These are phyloP conservation scores for Botrytis byssoidea DNA, from an alignment of 2,329 filamentous ascomycete species.

Conservation along the genomic window DNA sequence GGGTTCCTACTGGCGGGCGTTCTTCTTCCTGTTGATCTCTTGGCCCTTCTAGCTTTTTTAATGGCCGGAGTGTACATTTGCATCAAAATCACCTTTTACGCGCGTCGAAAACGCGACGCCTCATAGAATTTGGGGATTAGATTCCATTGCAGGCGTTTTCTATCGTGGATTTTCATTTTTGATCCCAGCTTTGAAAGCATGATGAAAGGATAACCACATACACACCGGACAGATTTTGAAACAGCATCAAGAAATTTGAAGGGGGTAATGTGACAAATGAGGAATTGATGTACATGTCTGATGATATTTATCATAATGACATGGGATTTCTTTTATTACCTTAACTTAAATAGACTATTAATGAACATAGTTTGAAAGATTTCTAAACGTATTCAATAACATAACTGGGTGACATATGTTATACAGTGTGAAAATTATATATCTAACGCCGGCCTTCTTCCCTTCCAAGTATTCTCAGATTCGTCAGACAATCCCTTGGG, in stretches of 20 bases:
- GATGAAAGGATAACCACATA: conserved; percentile 22
- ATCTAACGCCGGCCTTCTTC: background rate
- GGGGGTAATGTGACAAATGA: conserved; percentile 2
- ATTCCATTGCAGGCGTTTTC: conserved; percentile 33
- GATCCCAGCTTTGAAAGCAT: conserved; percentile 15
- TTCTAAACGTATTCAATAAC: no score
- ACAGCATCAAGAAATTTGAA: conserved; percentile 1
- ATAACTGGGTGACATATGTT: background rate
- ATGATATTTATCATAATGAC: conserved; percentile 12
- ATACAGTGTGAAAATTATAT: background rate
- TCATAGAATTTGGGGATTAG: conserved; percentile 34
- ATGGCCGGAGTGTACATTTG: conserved; percentile 34
- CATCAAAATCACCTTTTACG: conserved; percentile 31
- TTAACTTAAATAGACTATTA: conserved; percentile 10
- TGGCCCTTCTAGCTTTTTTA: conserved; percentile 31
- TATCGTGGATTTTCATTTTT: conserved; percentile 8
- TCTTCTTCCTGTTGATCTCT: conserved; percentile 38
- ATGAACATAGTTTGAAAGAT: conserved; percentile 13
- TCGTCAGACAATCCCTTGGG: background rate
- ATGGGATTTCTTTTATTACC: conserved; percentile 2
- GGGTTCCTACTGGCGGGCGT: conserved; percentile 35
- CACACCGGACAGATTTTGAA: conserved; percentile 13
- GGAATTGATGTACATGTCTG: conserved; percentile 16
- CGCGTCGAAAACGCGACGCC: conserved; percentile 29
- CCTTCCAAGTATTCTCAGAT: background rate